Evolutionary conservation across 2,329 filamentous ascomycete species (phyloP), one percentile per base, ranked within the genome.

Genomic region (Fusarium nelsonii): DNA sequence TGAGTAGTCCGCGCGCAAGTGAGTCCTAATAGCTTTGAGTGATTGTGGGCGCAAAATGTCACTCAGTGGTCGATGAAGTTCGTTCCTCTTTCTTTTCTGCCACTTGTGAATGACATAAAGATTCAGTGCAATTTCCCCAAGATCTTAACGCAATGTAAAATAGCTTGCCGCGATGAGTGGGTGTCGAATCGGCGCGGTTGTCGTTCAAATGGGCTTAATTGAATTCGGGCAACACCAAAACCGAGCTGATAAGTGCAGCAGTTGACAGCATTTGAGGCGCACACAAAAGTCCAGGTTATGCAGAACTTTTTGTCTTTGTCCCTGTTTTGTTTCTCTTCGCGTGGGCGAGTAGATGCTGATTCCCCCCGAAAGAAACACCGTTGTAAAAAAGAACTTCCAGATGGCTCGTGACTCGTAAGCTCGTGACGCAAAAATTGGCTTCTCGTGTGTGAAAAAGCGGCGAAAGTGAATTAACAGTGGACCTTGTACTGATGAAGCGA

Each of bases 401-500:
- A 54, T 43, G 55, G 37, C 64, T 68, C 56, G 68, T 68, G 68
- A 68, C 68, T 70, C 58, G 68, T 70, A 70, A 70, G 68, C 68
- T 68, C 40, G 68, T 70, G 68, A 65, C 68, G 68, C 68, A 69
- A 69, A 63, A 70, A 62, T 40, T 56, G 57, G 45, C 58, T 61
- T 58, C 44, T 64, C 49, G 62, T 52, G 58, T 59, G 66, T 43
- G 39, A 67, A 70, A 58, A 56, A 50, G 57, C 62, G 57, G 53
- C 58, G 58, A 70, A 61, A 40, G 49, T 46, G 48, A 63, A 50
- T 63, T 69, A 65, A 64, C 53, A 63, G 67, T 69, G 53, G 67
- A 69, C 45, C 68, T 63, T 52, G 46, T 58, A 49, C 52, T 57
- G 44, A 59, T 71, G 57, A 63, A 72, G 69, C 68, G 51, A 65